phyloP scores from a whole-genome alignment of 371 early-diverging fungal species.

The Mucor ambiguus region DNA sequence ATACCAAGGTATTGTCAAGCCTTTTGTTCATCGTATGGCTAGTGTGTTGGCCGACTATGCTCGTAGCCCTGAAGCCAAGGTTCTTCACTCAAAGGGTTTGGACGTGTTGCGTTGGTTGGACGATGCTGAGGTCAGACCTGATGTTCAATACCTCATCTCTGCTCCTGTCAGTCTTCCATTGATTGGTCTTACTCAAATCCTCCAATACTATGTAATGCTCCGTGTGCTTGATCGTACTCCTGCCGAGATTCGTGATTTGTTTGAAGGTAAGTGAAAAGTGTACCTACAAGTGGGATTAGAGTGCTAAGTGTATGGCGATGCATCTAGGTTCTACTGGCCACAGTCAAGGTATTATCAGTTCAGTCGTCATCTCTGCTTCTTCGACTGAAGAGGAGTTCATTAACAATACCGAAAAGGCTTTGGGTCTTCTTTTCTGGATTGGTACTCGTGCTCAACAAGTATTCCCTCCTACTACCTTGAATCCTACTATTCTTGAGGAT shows the following conservation, averaged over 20 bases:
- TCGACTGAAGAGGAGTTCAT: slow-evolving; percentile 81
- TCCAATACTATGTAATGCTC: slow-evolving; percentile 82
- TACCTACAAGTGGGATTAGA: not conserved
- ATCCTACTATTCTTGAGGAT: slow-evolving; percentile 87
- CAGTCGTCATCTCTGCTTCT: slow-evolving; percentile 87
- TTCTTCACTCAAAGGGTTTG: slow-evolving; percentile 82
- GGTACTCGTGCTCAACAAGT: slow-evolving; percentile 88
- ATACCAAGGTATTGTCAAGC: slow-evolving; percentile 81
- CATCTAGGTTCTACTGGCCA: slow-evolving; percentile 86
- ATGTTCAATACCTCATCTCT: slow-evolving; percentile 79
- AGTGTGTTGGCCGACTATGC: slow-evolving; percentile 72
- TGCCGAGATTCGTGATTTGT: slow-evolving; percentile 42
- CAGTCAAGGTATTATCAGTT: slow-evolving; percentile 92
- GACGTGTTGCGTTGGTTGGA: slow-evolving; percentile 90
- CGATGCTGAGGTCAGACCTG: slow-evolving; percentile 84
- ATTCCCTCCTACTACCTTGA: slow-evolving; percentile 87
- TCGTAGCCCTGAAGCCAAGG: slow-evolving; percentile 68
- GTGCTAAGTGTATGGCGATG: not conserved
- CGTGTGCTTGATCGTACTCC: slow-evolving; percentile 56
- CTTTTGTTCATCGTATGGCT: slow-evolving; percentile 82
- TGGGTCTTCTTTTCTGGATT: slow-evolving; percentile 89
- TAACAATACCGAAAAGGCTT: slow-evolving; percentile 82
- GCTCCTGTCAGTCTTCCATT: slow-evolving; percentile 89
- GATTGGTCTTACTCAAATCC: slow-evolving; percentile 88
- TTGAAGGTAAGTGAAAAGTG: slow-evolving; percentile 45